Evolutionary conservation across 2,329 filamentous ascomycete genomes (phyloP), one percentile per base, ranked within the genome.

Genomic region (Beauveria scarabaeidicola): DNA sequence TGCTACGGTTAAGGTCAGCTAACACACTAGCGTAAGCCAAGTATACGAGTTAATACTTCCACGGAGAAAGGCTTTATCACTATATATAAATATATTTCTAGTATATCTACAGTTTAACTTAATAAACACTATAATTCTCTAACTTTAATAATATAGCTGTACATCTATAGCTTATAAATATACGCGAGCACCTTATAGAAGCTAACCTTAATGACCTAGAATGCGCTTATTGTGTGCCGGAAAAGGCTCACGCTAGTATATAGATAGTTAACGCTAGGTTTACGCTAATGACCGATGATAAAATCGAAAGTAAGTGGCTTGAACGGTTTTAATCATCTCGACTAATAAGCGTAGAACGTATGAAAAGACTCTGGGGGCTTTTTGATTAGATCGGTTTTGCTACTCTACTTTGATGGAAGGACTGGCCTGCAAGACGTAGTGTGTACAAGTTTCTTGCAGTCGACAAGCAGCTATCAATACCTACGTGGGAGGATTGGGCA

Each of bases 1-100:
- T 69, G 67, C 61, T 69, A 66, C 46, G 66, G 66, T 48, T 48
- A 63, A 51, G 61, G 66, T 19, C 52, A 67, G 55, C 67, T 66
- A 43, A 52, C 64, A 40, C 48, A 61, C 32, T 65, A 65, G 62
- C 58, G 40, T 52, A 63, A 51, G 5, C 54, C 48, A 40, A 69
- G 57, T 40, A 50, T 68, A 9, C 54, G 60, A 40, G 63, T 68
- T 44, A 66, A 57, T 47, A 64, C 66, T 58, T 58, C 63, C 61
- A 57, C 58, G 32, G 64, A 59, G 41, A 64, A 62, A 53, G 17
- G 62, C 43, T 68, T 66, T 63, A 64, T 68, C 46, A 68, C 64
- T 13, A 62, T n/a, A 40, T 60, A 64, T 36, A 66, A 69, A 61
- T 69, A 65, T 51, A 36, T 66, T 29, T 27, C 46, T n/a, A 8